phyloP scores from a whole-genome alignment of 352 stramenopile genomes.

The Phytophthora chlamydospora region DNA sequence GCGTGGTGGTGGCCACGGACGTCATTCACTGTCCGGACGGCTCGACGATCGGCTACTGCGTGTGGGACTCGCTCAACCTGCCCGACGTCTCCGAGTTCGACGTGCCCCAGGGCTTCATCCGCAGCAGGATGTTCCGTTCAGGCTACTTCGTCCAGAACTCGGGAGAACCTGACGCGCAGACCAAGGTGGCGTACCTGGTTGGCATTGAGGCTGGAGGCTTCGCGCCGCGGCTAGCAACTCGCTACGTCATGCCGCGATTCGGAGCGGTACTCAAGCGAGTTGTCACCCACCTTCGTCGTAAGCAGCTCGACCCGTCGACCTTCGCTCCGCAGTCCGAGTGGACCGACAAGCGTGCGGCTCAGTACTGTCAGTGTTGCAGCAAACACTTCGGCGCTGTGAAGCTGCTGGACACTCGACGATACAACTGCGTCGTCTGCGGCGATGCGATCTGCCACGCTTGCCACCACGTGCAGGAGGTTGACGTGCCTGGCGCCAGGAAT shows the following conservation, averaged over 20 bases:
- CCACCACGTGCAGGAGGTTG: conserved; percentile 36
- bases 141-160: conserved; percentile 48
- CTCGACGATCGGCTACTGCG: conserved; percentile 48
- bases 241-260: conserved; percentile 45
- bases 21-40: conserved; percentile 41
- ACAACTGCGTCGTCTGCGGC: conserved; percentile 55
- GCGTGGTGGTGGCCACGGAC: conserved; percentile 47
- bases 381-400: conserved; percentile 39
- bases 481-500: conserved; percentile 39
- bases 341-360: conserved; percentile 36
- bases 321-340: conserved; percentile 39
- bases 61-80: conserved; percentile 53
- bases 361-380: conserved; percentile 44
- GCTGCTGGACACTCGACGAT: conserved; percentile 30
- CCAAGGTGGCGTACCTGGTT: conserved; percentile 44
- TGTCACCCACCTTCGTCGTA: conserved; percentile 26
- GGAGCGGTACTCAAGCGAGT: conserved; percentile 42
- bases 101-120: conserved; percentile 42
- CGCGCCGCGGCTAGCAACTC: conserved; percentile 29
- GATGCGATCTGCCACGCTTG: conserved; percentile 55
- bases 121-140: conserved; percentile 46
- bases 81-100: conserved; percentile 41
- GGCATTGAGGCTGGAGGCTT: conserved; percentile 42
- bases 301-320: conserved; percentile 33
- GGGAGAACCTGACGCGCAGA: conserved; percentile 29